Conservation (phyloP, 352 stramenopile genomes). For the Globisporangium nunn region DNA sequence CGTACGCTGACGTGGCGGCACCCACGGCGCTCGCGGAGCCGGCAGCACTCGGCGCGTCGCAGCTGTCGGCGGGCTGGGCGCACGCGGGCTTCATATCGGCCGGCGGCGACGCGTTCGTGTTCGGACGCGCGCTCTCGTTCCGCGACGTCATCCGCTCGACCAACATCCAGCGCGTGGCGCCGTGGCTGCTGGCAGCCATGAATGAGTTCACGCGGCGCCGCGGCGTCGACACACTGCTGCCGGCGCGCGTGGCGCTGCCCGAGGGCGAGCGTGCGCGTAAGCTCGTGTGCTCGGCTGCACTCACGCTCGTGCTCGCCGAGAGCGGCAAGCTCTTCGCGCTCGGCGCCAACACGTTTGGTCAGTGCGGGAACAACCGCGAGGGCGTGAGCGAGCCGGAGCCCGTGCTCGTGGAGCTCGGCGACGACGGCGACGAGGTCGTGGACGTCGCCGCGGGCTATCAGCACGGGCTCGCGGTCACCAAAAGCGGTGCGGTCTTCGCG, state of each 20-base stretch:
- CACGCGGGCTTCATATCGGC: conserved; percentile 70
- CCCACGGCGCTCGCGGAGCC: conserved; percentile 45
- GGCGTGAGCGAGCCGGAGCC: conserved; percentile 51
- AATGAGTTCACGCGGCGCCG: conserved; percentile 63
- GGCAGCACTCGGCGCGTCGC: conserved; percentile 32
- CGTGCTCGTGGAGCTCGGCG: conserved; percentile 51
- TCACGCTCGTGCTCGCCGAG: conserved; percentile 71
- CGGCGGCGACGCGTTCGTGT: conserved; percentile 63
- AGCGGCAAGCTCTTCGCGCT: conserved; percentile 75
- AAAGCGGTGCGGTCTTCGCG: conserved; percentile 60
- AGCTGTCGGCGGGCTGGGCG: conserved; percentile 73
- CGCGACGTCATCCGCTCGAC: conserved; percentile 77
- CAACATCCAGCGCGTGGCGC: conserved; percentile 77
- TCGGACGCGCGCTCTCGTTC: conserved; percentile 77
- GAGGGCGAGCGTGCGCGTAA: conserved; percentile 58
- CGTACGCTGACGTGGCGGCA: conserved; percentile 42
- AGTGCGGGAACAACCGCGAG: conserved; percentile 65
- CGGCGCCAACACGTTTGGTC: conserved; percentile 72
- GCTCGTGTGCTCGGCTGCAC: conserved; percentile 76
- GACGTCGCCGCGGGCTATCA: conserved; percentile 74
- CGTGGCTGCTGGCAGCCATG: conserved; percentile 58
- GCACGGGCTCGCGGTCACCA: conserved; percentile 66
- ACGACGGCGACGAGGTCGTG: conserved; percentile 55
- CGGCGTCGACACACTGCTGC: conserved; percentile 59
- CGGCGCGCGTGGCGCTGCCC: conserved; percentile 46